A percentile compares a stretch with the other conserved stretches of the same genome.
These are phyloP conservation scores for Fonsecaea erecta DNA, from an alignment of 2,329 filamentous ascomycete species.

Conservation along the genomic window DNA sequence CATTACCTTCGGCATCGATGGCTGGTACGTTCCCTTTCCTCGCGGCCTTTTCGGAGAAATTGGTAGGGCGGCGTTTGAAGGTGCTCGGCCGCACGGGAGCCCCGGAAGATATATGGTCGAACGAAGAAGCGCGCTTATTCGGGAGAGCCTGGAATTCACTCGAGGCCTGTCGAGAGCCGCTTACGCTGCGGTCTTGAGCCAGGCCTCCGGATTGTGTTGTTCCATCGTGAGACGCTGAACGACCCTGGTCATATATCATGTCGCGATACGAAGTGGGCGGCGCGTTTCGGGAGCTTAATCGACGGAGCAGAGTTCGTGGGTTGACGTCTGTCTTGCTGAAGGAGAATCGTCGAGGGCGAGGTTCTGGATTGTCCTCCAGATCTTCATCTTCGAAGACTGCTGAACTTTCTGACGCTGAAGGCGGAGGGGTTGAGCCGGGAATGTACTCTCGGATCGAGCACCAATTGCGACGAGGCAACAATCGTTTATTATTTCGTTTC, in stretches of 20 bases:
- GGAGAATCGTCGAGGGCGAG: conserved; percentile 61
- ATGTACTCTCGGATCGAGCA: conserved; percentile 86
- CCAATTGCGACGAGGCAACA: conserved; percentile 92
- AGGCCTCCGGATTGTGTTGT: conserved; percentile 9
- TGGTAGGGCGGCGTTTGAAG: conserved; percentile 74
- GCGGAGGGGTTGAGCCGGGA: conserved; percentile 74
- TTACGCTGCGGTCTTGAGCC: conserved; percentile 15
- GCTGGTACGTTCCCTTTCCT: conserved; percentile 53
- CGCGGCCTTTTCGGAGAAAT: conserved; percentile 66
- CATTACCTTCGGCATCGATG: conserved; percentile 53
- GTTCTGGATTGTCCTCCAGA: conserved; percentile 39
- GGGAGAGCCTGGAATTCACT: conserved; percentile 23
- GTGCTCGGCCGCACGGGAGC: conserved; percentile 44
- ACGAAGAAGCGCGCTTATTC: conserved; percentile 29
- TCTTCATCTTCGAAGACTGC: conserved; percentile 34
- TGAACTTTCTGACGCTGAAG: conserved; percentile 63
- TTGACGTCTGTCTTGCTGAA: conserved; percentile 61
- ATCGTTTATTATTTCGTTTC: conserved; percentile 83
- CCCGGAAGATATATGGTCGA: conserved; percentile 33
- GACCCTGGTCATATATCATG: conserved; percentile 41
- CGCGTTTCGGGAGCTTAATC: conserved; percentile 50
- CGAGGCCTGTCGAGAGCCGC: conserved; percentile 28
- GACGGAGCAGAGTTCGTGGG: conserved; percentile 51
- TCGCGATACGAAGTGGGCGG: conserved; percentile 46
- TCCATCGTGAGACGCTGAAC: conserved; percentile 34